A percentile compares a stretch with the other conserved stretches of the same genome.
Evolutionary conservation across 2,329 filamentous ascomycete genomes (phyloP).

Genomic region (Eutypa lata): DNA sequence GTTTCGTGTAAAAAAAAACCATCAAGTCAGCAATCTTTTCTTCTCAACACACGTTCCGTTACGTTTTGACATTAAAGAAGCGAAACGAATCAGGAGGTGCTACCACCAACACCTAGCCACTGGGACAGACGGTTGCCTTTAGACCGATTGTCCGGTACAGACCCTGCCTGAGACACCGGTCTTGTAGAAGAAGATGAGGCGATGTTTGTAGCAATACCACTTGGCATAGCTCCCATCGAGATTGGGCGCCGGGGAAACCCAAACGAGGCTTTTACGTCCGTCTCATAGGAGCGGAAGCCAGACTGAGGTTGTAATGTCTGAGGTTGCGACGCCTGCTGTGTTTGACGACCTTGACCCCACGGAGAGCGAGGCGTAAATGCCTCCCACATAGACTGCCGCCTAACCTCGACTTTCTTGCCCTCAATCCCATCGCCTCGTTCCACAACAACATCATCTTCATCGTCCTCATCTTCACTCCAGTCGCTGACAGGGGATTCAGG

Average conservation of each 20-base stretch:
- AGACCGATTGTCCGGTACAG: slow-evolving; percentile 5
- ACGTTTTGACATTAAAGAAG: background rate
- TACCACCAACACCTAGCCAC: slow-evolving; percentile 2
- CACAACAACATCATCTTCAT: slow-evolving; percentile 12
- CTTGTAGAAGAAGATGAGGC: background rate
- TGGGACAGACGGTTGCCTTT: slow-evolving; percentile 9
- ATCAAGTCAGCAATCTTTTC: slow-evolving; percentile 16
- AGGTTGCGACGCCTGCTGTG: background rate
- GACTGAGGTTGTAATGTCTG: slow-evolving; percentile 3
- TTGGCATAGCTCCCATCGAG: slow-evolving; percentile 3
- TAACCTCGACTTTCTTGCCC: slow-evolving; percentile 17
- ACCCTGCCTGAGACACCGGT: no score
- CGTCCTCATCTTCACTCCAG: slow-evolving; percentile 10
- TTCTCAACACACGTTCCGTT: background rate
- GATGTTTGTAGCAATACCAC: slow-evolving; percentile 1
- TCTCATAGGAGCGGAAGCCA: slow-evolving; percentile 16
- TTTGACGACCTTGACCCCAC: background rate
- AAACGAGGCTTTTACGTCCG: slow-evolving; percentile 11
- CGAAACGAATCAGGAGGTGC: background rate
- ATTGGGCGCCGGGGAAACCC: slow-evolving; percentile 9
- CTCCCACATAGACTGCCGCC: slow-evolving; percentile 21
- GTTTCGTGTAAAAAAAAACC: slow-evolving; percentile 7
- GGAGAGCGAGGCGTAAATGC: slow-evolving; percentile 12
- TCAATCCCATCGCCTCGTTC: slow-evolving; percentile 7
- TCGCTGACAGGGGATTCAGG: slow-evolving; percentile 5